Evolutionary conservation across 768 basidiomycete genomes (phyloP), one percentile per base, ranked within the genome.

Genomic region (Agaricus subrufescens): DNA sequence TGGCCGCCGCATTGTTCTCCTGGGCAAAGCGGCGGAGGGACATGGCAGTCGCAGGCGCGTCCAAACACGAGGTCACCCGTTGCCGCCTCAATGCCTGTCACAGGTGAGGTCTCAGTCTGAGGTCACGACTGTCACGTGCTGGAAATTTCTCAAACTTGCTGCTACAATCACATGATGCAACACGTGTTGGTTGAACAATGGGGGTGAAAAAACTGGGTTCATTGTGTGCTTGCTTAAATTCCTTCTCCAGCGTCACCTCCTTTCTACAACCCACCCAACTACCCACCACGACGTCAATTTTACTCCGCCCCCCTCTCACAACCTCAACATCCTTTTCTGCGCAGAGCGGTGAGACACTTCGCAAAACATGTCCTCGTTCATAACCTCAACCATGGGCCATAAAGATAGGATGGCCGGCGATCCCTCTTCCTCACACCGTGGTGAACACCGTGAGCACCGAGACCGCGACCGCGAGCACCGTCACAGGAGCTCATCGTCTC

Each of bases 401-500:
- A 80, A 77, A 84, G 85, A 82, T 73, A 87, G 87, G 78, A 93
- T 93, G 90, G 90, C 90, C 59, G 59, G 59, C 25, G 54, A 59
- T 43, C 84, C 89, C 72, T 90, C 89, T 30, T 90, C 90, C 26
- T 91, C 90, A 30, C 89, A 89, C 62, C 84, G 85, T 67, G 85
- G 77, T 56, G 84, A 85, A 61, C 78, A 76, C 57, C 71, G 75
- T 66, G 80, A 72, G 67, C 80, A 70, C 60, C 19, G 19, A 19
- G 19, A 19, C 19, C 19, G 19, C 19, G 19, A 19, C 19, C 77
- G 84, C 63, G 81, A 82, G 56, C 58, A 68, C 72, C 80, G 69
- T 50, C 69, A 85, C 61, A 81, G 84, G 46, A 67, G 68, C 39
- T 79, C 69, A 19, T 80, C 81, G 42, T 82, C 83, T 48, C 85